Evolutionary conservation across 2,329 filamentous ascomycete species (phyloP), one percentile per base, ranked within the genome.

Genomic region (Botrytis cinerea): DNA sequence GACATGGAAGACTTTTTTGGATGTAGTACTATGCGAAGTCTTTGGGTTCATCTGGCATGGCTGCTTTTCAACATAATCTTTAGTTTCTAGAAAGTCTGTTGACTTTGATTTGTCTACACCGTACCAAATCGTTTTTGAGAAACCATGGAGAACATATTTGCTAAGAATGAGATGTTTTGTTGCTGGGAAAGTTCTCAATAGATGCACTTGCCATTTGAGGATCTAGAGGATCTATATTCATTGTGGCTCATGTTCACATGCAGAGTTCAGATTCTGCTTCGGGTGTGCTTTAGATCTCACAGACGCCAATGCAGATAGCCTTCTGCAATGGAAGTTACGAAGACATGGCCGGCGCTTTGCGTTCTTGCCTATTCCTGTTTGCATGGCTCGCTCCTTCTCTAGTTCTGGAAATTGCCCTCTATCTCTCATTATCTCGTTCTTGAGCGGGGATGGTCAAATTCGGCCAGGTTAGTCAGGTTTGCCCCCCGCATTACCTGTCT

Each of bases 311-410:
- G 48, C 66, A 59, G 48, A 18, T 25, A 32, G 48, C 48, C 46
- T 57, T 57, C 40, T 38, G 35, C 28, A 54, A 62, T 62, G 60
- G 35, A 57, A 57, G 25, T 1, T 32, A 32, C 54, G 18, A 43
- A 43, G n/a, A 69, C 10, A 14, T 57, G 38, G 40, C 57, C 28
- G 38, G 48, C n/a, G n/a, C 32, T 45, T 32, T 12, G n/a, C 48
- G 16, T 69, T 22, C 66, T n/a, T 57, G 38, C 66, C 35, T 16
- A 32, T 57, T 57, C 10, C 6, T 28, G 6, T 38, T 25, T 43
- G 16, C 48, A 57, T 68, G 35, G 48, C 48, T 68, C 35, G 66
- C 66, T 43, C 35, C 35, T 68, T 68, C 66, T 18, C n/a, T 35
- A 10, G 40, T 25, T 57, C 25, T n/a, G 48, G 3, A 54, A 40